Evolutionary conservation across 1,284 basidiomycete species (phyloP).

Genomic region (Filobasidium uniguttulatum): DNA sequence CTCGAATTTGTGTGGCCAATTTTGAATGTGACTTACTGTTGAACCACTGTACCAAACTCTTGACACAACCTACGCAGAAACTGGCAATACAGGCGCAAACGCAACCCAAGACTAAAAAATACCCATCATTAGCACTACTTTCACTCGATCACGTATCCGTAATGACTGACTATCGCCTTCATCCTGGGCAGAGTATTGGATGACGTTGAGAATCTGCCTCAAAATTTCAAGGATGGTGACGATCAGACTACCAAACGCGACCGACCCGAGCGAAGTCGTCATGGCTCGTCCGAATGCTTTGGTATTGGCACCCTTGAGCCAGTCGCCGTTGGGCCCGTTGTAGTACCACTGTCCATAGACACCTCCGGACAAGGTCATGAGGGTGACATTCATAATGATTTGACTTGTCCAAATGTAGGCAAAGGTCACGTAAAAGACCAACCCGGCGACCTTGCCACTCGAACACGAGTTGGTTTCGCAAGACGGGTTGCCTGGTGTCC

Average conservation of each 20-base stretch:
- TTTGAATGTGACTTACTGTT: constrained; percentile 43
- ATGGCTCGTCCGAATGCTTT: constrained; percentile 65
- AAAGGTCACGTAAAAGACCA: constrained; percentile 65
- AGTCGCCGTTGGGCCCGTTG: constrained; percentile 25
- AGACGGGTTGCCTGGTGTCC: constrained; percentile 55
- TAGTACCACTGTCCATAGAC: constrained; percentile 29
- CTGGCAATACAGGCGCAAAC: constrained; percentile 60
- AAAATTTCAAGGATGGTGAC: constrained; percentile 73
- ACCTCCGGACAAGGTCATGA: constrained; percentile 67
- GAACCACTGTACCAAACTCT: constrained; percentile 61
- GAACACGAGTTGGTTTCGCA: constrained; percentile 41
- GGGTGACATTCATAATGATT: constrained; percentile 59
- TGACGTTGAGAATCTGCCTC: constrained; percentile 50
- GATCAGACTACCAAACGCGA: constrained; percentile 78
- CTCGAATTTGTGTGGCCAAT: no score
- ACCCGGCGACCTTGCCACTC: constrained; percentile 47
- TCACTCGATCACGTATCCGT: neutral
- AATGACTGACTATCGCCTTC: constrained; percentile 61
- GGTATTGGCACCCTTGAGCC: constrained; percentile 38
- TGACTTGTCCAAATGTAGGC: constrained; percentile 69
- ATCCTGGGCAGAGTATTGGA: constrained; percentile 44
- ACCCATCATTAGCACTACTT: neutral
- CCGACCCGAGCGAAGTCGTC: constrained; percentile 71
- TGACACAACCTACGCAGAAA: constrained; percentile 64
- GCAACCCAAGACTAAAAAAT: neutral